Evolutionary conservation across 192 early-diverging fungal species (phyloP).

Genomic region (Funneliformis geosporum): DNA sequence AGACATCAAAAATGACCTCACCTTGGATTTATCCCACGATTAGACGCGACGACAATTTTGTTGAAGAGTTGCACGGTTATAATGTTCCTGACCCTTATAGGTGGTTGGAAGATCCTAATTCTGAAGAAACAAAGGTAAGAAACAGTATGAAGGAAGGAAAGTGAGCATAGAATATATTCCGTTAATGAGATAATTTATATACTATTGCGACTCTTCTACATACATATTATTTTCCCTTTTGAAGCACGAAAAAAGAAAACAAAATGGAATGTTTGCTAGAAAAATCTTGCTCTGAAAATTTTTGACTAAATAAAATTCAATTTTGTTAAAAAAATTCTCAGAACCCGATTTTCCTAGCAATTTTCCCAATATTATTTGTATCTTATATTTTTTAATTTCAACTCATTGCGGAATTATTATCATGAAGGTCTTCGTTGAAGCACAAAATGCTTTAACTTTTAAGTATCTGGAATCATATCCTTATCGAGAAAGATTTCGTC

Average conservation of each 20-base stretch:
- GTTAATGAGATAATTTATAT: not conserved
- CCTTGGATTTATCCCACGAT: constrained; percentile 47
- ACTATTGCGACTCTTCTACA: not conserved
- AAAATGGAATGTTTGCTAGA: not conserved
- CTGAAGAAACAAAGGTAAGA: constrained; percentile 55
- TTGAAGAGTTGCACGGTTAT: constrained; percentile 40
- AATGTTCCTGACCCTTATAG: constrained; percentile 59
- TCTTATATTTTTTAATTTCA: not conserved
- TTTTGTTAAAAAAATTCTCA: too few relatives aligned
- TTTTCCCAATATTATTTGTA: not conserved
- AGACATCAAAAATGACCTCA: not conserved
- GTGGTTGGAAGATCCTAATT: constrained; percentile 69
- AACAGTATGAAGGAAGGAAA: not conserved
- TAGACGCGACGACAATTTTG: constrained; percentile 50
- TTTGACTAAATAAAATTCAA: not conserved
- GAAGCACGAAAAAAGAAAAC: too few relatives aligned
- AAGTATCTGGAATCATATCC: constrained; percentile 50
- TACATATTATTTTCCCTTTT: not conserved
- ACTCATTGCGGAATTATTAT: not conserved
- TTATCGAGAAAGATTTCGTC: constrained; percentile 38
- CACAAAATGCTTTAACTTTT: constrained; percentile 55
- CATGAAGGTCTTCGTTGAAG: constrained; percentile 55
- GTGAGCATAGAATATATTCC: not conserved
- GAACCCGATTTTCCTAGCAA: too few relatives aligned
- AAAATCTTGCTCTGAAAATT: not conserved